Evolutionary conservation across 2,329 filamentous ascomycete species (phyloP), one percentile per base, ranked within the genome.

Genomic region (Sordariomycetes sp.): DNA sequence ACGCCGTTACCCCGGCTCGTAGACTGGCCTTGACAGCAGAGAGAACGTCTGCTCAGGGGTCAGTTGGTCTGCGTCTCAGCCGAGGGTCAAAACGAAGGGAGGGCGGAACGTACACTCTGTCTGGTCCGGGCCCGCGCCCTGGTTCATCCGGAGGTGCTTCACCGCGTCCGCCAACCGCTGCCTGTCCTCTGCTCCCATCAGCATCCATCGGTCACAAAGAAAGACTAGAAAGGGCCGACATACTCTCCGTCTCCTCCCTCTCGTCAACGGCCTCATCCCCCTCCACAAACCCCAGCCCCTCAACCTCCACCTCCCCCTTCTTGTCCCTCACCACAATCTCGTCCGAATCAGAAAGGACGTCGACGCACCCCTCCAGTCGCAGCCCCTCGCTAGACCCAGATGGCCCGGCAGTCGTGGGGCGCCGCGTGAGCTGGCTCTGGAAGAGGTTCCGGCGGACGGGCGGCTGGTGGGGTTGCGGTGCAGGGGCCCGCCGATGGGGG

Each of bases 21-120:
- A 95, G 73, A 67, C 85, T 90, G 36, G 82, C 79, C 61, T 82
- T 80, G 53, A 90, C 79, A 24, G 82, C 78, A 61, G 86, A 82
- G 28, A 90, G 74, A 3, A 91, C 76, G 68, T 90, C 87, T 84
- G 59, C 13, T 50, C 25, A 15, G 10, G 3, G 39, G 22, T 6
- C 12, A 39, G 17, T 28, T 17, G 39, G 22, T 42, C 24, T 25
- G 5, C 36, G 17, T 55, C n/a, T n/a, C n/a, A n/a, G n/a, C n/a
- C n/a, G n/a, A n/a, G n/a, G n/a, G n/a, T n/a, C n/a, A n/a, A n/a
- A n/a, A n/a, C n/a, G n/a, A n/a, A n/a, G n/a, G n/a, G n/a, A n/a
- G n/a, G n/a, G n/a, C n/a, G n/a, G n/a, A n/a, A 66, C 75, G 64
- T 66, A 87, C 85, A 84, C 71, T 86, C 82, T 54, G 82, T 80